phyloP scores from a whole-genome alignment of 306 rosid species.

The Coriaria nepalensis region DNA sequence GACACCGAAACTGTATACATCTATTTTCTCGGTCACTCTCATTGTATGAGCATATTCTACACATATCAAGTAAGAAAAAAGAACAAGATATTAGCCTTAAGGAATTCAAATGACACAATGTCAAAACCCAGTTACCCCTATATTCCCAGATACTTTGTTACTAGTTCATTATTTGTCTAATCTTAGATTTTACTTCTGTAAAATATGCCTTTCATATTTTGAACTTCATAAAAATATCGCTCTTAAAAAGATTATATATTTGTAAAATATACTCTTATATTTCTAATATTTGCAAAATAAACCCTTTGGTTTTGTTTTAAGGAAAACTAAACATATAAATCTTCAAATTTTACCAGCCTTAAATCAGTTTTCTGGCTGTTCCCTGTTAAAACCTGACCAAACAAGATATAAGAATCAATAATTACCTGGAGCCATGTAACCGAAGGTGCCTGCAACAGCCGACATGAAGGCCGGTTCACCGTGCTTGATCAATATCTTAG shows the following conservation, averaged over 20 bases:
- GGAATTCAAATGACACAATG: neutral
- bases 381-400: too few species aligned
- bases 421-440: constrained; percentile 93
- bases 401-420: neutral
- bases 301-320: neutral
- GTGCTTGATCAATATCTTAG: constrained; percentile 47
- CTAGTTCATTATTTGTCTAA: too few species aligned
- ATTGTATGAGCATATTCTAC: constrained; percentile 54
- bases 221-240: too few species aligned
- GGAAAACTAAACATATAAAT: too few species aligned
- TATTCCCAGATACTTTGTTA: too few species aligned
- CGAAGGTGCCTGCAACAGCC: constrained; percentile 66
- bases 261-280: too few species aligned
- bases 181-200: too few species aligned
- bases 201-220: too few species aligned
- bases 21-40: constrained; percentile 58
- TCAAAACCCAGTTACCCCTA: too few species aligned
- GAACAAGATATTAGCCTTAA: neutral
- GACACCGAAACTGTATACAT: constrained; percentile 69
- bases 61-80: neutral
- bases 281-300: neutral
- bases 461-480: constrained; percentile 74
- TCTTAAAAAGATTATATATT: too few species aligned
- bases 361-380: neutral
- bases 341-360: neutral